Evolutionary conservation across 179 eudicot species (phyloP).

Genomic region (Sideroxylon spinosum): DNA sequence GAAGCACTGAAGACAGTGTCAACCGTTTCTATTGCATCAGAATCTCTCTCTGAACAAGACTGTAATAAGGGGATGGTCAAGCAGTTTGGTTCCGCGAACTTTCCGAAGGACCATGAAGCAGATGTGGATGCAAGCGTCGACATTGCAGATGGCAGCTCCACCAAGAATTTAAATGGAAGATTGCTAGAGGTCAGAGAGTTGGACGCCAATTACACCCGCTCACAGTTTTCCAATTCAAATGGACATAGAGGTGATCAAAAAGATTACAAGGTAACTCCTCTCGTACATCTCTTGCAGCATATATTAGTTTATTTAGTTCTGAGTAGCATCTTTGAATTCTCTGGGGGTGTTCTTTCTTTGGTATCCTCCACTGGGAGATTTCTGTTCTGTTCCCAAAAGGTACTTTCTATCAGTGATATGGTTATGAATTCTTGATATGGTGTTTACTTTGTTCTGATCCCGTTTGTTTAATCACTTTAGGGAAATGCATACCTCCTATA

Average conservation of each 20-base stretch:
- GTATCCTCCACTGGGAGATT: neutral
- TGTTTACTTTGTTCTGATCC: neutral
- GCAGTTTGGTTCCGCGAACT: neutral
- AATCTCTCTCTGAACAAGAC: neutral
- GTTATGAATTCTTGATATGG: neutral
- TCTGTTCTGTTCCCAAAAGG: too few relatives aligned
- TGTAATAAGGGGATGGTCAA: neutral
- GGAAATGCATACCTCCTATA: neutral
- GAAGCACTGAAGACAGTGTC: conserved; percentile 3
- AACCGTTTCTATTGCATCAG: neutral
- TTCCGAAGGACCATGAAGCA: neutral
- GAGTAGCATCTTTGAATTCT: neutral
- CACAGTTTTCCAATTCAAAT: neutral
- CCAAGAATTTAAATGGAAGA: neutral
- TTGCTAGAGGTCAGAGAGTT: neutral
- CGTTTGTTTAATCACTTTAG: neutral
- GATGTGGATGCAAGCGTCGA: neutral
- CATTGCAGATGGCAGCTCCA: neutral
- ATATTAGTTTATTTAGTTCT: neutral
- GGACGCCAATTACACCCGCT: neutral
- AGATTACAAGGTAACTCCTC: neutral
- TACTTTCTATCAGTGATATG: too few relatives aligned
- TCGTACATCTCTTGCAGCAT: neutral
- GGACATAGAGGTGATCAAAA: neutral
- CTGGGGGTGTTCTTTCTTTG: neutral